Percentiles rank a stretch among this genome's conserved stretches.
These are phyloP conservation scores for Zarea fungicola DNA, from an alignment of 2,329 filamentous ascomycete species.

Conservation along the genomic window DNA sequence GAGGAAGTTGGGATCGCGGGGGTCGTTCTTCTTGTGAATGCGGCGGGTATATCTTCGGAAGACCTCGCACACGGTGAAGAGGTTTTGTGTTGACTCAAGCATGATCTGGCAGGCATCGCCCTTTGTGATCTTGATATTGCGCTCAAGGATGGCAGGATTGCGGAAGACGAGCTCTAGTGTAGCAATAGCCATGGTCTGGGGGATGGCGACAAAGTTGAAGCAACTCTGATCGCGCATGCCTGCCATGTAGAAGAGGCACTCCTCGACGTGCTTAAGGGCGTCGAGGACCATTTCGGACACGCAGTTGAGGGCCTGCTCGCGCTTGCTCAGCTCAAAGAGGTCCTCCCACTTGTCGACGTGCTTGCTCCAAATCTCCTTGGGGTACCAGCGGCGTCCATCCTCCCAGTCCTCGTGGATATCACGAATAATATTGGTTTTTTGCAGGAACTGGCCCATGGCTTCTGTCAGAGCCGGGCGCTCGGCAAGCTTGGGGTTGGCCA, in stretches of 20 bases:
- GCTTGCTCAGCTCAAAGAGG: conserved; percentile 76
- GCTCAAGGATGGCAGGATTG: conserved; percentile 79
- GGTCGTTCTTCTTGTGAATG: conserved; percentile 92
- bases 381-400: conserved; percentile 89
- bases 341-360: conserved; percentile 87
- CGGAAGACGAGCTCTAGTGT: conserved; percentile 89
- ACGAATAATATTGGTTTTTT: conserved; percentile 98
- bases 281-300: conserved; percentile 93
- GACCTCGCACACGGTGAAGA: conserved; percentile 71
- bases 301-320: conserved; percentile 73
- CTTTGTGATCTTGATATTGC: conserved; percentile 94
- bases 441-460: conserved; percentile 95
- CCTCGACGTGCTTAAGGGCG: conserved; percentile 78
- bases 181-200: conserved; percentile 95
- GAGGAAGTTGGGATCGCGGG: conserved; percentile 85
- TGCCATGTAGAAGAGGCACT: conserved; percentile 97
- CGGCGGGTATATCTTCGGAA: conserved; percentile 73
- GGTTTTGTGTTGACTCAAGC: conserved; percentile 87
- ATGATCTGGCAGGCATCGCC: conserved; percentile 89
- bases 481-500: conserved; percentile 80
- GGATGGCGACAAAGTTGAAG: conserved; percentile 98
- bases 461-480: conserved; percentile 77
- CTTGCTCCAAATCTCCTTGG: conserved; percentile 94
- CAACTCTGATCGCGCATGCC: conserved; percentile 92
- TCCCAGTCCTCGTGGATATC: conserved; percentile 87